phyloP scores from a whole-genome alignment of 2,329 filamentous ascomycete species.

The Penicillium sp. region DNA sequence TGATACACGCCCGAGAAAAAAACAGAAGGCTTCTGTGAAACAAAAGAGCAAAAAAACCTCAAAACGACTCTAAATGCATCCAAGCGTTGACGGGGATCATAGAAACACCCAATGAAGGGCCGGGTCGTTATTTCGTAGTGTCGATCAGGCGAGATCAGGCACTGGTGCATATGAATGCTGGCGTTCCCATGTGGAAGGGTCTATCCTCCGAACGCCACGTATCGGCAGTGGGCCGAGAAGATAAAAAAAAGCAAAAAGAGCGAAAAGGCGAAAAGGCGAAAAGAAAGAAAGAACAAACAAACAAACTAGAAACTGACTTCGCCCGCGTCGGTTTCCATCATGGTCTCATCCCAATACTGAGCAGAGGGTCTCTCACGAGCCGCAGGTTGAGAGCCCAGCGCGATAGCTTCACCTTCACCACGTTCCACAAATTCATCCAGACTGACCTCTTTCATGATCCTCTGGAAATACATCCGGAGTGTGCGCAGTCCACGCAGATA shows the following conservation, averaged over 20 bases:
- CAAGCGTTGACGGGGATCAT: slow-evolving; percentile 22
- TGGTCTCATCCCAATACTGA: slow-evolving; percentile 43
- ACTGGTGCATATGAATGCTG: slow-evolving; percentile 14
- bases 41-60: slow-evolving; percentile 9
- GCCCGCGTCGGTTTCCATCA: slow-evolving; percentile 45
- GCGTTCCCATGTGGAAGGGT: slow-evolving; percentile 10
- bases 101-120: slow-evolving; percentile 17
- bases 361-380: slow-evolving; percentile 33
- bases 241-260: neutral
- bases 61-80: slow-evolving; percentile 24
- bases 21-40: slow-evolving; percentile 13
- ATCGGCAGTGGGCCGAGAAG: slow-evolving; percentile 7
- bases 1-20: slow-evolving; percentile 13
- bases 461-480: slow-evolving; percentile 78
- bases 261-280: neutral
- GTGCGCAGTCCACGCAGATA: slow-evolving; percentile 83
- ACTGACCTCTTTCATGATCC: slow-evolving; percentile 76
- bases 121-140: slow-evolving; percentile 24
- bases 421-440: slow-evolving; percentile 47
- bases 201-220: slow-evolving; percentile 18
- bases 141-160: slow-evolving; percentile 10
- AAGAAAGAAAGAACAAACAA: neutral
- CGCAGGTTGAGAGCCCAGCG: slow-evolving; percentile 35
- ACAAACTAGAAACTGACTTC: slow-evolving; percentile 43
- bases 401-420: slow-evolving; percentile 45